A percentile compares a stretch with the other conserved stretches of the same genome.
phyloP scores from a whole-genome alignment of 148 eudicot species.

The Arctostaphylos glauca region DNA sequence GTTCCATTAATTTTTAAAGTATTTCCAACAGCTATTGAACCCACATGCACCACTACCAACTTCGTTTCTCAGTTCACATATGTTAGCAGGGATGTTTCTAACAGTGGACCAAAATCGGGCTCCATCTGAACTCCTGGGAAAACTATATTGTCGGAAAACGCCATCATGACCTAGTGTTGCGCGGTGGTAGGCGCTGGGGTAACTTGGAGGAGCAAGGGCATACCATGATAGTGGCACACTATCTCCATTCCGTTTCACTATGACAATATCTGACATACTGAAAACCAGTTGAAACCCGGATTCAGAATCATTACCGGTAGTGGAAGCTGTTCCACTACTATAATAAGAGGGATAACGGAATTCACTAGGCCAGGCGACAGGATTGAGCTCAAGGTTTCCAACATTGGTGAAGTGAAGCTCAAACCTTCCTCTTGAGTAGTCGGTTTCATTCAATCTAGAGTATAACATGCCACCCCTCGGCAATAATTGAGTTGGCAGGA shows the following conservation, averaged over 20 bases:
- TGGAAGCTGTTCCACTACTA: background rate
- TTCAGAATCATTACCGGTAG: background rate
- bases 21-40: background rate
- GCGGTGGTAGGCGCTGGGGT: background rate
- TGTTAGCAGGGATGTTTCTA: background rate
- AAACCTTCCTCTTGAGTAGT: background rate
- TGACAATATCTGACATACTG: background rate
- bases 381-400: background rate
- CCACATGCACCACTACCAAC: background rate
- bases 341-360: background rate
- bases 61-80: background rate
- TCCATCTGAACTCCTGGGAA: too few relatives aligned
- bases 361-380: background rate
- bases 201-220: too few relatives aligned
- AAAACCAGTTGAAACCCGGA: slow-evolving; percentile 4
- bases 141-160: too few relatives aligned
- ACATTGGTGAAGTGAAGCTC: background rate
- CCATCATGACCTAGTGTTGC: background rate
- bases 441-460: background rate
- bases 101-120: background rate
- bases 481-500: background rate
- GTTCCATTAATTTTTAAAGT: too few relatives aligned
- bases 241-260: too few relatives aligned
- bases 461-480: background rate
- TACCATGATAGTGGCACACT: too few relatives aligned